Percentiles rank a stretch among this genome's conserved stretches.
phyloP scores from a whole-genome alignment of 2,329 filamentous ascomycete species.

The Botrytis galanthina region DNA sequence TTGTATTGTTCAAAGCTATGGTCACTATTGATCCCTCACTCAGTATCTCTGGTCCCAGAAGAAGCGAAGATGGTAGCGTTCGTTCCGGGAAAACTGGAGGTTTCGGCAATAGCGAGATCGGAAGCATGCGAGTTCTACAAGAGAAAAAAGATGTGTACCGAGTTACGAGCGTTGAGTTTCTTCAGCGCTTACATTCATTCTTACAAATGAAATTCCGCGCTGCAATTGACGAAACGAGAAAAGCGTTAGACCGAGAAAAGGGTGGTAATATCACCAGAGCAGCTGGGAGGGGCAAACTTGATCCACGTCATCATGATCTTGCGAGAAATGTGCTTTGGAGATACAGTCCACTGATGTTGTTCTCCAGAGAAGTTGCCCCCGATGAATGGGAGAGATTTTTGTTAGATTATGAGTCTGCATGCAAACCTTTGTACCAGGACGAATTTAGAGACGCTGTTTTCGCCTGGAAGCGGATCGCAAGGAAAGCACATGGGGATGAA shows the following conservation, averaged over 20 bases:
- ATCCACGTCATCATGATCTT: slow-evolving; percentile 66
- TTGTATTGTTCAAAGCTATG: slow-evolving; percentile 88
- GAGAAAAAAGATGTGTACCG: slow-evolving; percentile 92
- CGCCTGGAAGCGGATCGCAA: slow-evolving; percentile 76
- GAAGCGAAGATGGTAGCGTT: slow-evolving; percentile 42
- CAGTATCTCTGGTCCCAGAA: slow-evolving; percentile 45
- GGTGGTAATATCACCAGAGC: slow-evolving; percentile 53
- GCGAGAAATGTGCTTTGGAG: slow-evolving; percentile 78
- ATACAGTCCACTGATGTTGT: slow-evolving; percentile 84
- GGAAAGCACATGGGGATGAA: slow-evolving; percentile 74
- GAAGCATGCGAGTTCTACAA: slow-evolving; percentile 88
- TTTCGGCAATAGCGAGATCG: slow-evolving; percentile 50
- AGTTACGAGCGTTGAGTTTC: slow-evolving; percentile 71
- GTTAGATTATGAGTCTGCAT: slow-evolving; percentile 75
- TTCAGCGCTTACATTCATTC: slow-evolving; percentile 76
- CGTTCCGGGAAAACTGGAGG: slow-evolving; percentile 43
- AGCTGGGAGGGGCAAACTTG: slow-evolving; percentile 59
- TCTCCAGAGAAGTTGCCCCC: slow-evolving; percentile 79
- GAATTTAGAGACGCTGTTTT: slow-evolving; percentile 77
- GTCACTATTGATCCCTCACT: slow-evolving; percentile 86
- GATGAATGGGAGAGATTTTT: slow-evolving; percentile 79
- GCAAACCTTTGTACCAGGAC: slow-evolving; percentile 72
- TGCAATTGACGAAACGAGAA: slow-evolving; percentile 67
- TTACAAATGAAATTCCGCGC: slow-evolving; percentile 78
- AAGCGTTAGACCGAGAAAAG: slow-evolving; percentile 49